Percentiles rank a stretch among this genome's conserved stretches.
These are phyloP conservation scores for Solanum dulcamara DNA, from an alignment of 257 asterid species.

Conservation along the genomic window DNA sequence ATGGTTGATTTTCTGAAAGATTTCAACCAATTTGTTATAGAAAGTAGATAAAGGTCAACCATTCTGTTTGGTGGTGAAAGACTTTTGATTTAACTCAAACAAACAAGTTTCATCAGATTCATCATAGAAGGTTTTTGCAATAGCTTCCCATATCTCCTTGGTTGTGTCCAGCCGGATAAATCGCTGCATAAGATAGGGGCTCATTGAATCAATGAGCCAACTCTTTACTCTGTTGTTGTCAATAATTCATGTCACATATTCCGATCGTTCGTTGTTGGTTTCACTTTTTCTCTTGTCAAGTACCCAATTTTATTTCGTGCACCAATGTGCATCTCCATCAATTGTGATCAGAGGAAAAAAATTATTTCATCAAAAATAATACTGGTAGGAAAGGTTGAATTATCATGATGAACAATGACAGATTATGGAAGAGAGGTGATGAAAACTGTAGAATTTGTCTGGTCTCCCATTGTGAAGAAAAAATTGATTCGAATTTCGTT, in stretches of 20 bases:
- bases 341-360: neutral
- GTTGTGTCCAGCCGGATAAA: neutral
- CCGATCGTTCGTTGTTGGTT: neutral
- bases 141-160: neutral
- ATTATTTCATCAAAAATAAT: neutral
- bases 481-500: neutral
- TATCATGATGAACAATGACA: neutral
- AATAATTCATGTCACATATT: neutral
- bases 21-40: neutral
- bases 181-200: neutral
- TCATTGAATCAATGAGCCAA: neutral
- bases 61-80: neutral
- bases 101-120: neutral
- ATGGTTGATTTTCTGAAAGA: neutral
- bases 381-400: neutral
- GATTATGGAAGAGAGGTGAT: neutral
- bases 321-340: conserved; percentile 2
- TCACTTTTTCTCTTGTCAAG: neutral
- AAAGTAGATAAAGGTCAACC: neutral
- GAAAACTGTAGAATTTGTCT: neutral
- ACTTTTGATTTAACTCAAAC: neutral
- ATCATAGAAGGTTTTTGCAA: neutral
- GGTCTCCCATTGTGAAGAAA: neutral
- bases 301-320: neutral
- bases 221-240: neutral